A percentile compares a stretch with the other conserved stretches of the same genome.
Evolutionary conservation across 495 filamentous ascomycete species (phyloP).

Genomic region (Penicillium canescens): DNA sequence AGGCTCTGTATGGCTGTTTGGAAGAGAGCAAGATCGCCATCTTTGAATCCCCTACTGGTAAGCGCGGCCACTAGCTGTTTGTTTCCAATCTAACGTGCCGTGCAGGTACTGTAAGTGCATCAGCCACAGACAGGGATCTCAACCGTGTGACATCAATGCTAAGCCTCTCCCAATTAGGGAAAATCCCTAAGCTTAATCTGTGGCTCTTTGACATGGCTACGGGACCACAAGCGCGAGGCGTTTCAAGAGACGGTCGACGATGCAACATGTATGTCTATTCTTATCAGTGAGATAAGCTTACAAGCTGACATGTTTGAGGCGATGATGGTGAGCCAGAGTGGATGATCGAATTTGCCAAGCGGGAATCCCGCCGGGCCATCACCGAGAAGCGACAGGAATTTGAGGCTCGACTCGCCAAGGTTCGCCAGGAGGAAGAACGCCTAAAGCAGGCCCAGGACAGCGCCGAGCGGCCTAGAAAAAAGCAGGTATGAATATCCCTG

Average conservation of each 20-base stretch:
- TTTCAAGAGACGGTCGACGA: conserved; percentile 56
- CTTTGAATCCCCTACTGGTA: conserved; percentile 90
- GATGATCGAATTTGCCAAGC: conserved; percentile 75
- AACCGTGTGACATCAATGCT: conserved; percentile 4
- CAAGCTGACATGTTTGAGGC: conserved; percentile 21
- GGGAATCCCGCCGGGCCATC: conserved; percentile 66
- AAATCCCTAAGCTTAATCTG: conserved; percentile 97
- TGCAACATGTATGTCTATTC: conserved; percentile 28
- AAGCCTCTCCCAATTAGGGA: conserved; percentile 52
- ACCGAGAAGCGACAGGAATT: conserved; percentile 66
- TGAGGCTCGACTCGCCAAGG: conserved; percentile 66
- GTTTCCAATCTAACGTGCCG: conserved; percentile 13
- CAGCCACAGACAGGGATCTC: conserved; percentile 1
- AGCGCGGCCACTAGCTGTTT: conserved; percentile 12
- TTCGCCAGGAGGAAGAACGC: conserved; percentile 67
- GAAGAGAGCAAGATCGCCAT: conserved; percentile 82
- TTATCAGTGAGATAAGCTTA: not conserved
- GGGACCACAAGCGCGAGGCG: conserved; percentile 70
- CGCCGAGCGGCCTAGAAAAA: conserved; percentile 49
- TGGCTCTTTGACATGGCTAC: conserved; percentile 88
- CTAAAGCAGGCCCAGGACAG: conserved; percentile 50
- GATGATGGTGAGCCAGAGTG: conserved; percentile 83
- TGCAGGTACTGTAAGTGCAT: conserved; percentile 43
- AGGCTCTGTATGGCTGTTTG: conserved; percentile 76
- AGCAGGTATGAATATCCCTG: conserved; percentile 41